These are phyloP conservation scores for Saturnispora quitensis DNA, from an alignment of 805 yeast species.

Conservation along the genomic window DNA sequence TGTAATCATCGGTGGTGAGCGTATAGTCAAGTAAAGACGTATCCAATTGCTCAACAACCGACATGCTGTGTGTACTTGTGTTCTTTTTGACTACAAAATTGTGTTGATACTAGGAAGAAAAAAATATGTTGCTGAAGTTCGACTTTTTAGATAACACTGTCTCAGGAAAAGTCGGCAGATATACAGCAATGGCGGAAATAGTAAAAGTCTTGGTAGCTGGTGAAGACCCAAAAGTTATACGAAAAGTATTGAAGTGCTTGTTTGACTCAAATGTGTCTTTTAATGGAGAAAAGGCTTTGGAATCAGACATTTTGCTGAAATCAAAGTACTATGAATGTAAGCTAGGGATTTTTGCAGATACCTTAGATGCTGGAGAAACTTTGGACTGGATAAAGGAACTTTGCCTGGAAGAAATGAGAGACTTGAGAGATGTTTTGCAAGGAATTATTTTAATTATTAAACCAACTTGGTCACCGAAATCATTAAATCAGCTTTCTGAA, in stretches of 20 bases:
- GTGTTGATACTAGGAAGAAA: background rate
- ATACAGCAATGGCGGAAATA: background rate
- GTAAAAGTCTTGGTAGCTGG: background rate
- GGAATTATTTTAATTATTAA: slow-evolving; percentile 1
- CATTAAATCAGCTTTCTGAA: background rate
- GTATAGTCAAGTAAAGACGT: slow-evolving; percentile 26
- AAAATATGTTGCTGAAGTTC: background rate
- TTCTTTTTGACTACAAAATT: background rate
- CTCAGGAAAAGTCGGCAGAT: background rate
- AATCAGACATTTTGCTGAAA: slow-evolving; percentile 4
- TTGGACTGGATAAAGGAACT: slow-evolving; percentile 34
- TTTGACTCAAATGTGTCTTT: background rate
- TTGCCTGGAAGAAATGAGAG: slow-evolving; percentile 29
- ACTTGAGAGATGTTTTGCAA: slow-evolving; percentile 36
- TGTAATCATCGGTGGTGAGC: slow-evolving; percentile 53
- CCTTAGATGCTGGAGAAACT: slow-evolving; percentile 25
- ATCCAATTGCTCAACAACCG: background rate
- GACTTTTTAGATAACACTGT: background rate
- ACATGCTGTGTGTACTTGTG: background rate
- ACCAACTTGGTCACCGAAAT: background rate
- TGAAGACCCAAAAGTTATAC: background rate
- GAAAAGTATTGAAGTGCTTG: background rate
- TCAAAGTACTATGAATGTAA: slow-evolving; percentile 23
- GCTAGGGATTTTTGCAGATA: slow-evolving; percentile 24
- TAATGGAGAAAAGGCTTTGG: background rate